Base-by-base conservation (phyloP, 1,284 basidiomycete species). In the Coriolopsis trogii region DNA sequence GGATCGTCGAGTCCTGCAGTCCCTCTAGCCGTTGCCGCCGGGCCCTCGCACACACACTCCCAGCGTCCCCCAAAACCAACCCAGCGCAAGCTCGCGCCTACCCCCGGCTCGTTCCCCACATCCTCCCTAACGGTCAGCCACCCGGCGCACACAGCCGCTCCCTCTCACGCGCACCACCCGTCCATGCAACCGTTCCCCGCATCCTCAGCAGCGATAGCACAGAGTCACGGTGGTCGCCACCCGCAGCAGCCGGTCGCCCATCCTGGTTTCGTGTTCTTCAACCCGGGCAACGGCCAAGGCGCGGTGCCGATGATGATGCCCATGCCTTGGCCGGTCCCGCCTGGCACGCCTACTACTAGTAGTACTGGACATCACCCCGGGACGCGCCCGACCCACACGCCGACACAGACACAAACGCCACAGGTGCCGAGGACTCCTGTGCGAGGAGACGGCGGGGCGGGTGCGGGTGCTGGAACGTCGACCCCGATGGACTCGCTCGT, bases 401-500 rank as follows among this genome's bases (percentile, higher is more conserved):
- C n/a, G n/a, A n/a, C n/a, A n/a, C n/a, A n/a, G n/a, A n/a, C n/a
- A n/a, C 41, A 53, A 23, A 40, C 33, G 18, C 24, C 55, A 5
- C 39, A 39, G 8, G 38, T 46, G 3, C 36, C 24, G 28, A 51
- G 29, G 42, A 57, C 36, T 20, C 48, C 49, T 4, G 43, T 53
- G 12, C 53, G 46, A n/a, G 30, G 39, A 4, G 45, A 43, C 21
- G 45, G 37, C 6, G 20, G 25, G 8, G 40, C 21, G 12, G 2
- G 25, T 9, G 40, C 21, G 12, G 2, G 44, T 10, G 56, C 39
- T 36, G 30, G 46, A 49, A 66, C 70, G 1, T 64, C 64, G 15
- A 78, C 75, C 0, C 73, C 75, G 12, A 62, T 78, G 26, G 77
- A 82, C 51, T 84, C 81, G 0, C 67, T 87, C 25, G 62, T 88